Evolutionary conservation across 805 yeast genomes (phyloP).

Genomic region (Barnettozyma salicaria): DNA sequence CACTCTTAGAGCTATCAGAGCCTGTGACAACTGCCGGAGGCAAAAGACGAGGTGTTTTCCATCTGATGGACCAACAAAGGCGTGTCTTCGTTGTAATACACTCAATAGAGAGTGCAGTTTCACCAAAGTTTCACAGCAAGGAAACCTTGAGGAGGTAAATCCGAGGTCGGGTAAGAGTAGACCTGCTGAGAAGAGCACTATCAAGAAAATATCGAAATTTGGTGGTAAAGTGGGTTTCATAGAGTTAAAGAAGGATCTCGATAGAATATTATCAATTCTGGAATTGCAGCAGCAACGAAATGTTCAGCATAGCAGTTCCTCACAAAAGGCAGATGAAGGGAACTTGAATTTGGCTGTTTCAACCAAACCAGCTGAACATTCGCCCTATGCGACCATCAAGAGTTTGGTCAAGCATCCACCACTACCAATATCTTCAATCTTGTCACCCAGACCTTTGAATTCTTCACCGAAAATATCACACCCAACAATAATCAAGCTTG

Average conservation of each 20-base stretch:
- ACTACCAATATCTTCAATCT: no score
- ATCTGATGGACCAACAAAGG: neutral
- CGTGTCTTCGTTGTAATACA: neutral
- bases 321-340: no score
- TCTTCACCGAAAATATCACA: no score
- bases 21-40: conserved; percentile 1
- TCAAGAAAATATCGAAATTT: neutral
- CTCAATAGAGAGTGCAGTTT: neutral
- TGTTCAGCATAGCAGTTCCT: no score
- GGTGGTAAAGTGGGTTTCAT: neutral
- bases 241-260: neutral
- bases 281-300: neutral
- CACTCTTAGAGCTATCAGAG: neutral
- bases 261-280: neutral
- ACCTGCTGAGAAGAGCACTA: no score
- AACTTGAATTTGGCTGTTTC: no score
- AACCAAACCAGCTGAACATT: no score
- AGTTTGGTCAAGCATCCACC: neutral
- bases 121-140: neutral
- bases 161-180: no score
- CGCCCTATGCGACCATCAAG: neutral
- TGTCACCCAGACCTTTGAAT: no score
- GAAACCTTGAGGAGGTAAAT: no score
- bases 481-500: neutral
- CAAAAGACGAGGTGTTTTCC: conserved; percentile 1